phyloP scores from a whole-genome alignment of 345 rosid genomes.

The Linum tenue region DNA sequence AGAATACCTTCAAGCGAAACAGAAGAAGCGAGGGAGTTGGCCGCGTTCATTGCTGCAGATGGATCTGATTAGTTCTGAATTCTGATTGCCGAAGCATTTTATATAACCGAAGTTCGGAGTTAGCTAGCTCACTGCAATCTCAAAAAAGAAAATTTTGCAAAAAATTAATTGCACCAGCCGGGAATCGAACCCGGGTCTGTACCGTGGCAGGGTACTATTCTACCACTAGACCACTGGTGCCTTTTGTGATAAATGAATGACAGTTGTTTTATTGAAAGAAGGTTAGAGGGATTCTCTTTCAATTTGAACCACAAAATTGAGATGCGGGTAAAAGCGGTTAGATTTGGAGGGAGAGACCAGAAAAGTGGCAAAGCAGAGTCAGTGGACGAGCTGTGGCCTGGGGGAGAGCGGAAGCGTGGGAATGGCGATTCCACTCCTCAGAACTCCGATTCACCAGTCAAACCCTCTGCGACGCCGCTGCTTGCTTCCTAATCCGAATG shows the following conservation, averaged over 20 bases:
- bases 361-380: neutral
- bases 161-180: slow-evolving; percentile 21
- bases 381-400: neutral
- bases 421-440: neutral
- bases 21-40: neutral
- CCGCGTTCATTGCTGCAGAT: neutral
- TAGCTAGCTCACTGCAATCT: neutral
- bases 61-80: neutral
- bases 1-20: neutral
- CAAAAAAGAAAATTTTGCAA: neutral
- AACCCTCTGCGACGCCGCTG: neutral
- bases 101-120: neutral
- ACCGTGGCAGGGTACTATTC: slow-evolving; percentile 13
- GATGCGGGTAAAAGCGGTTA: neutral
- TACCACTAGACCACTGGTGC: no score
- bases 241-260: no score
- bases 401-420: neutral
- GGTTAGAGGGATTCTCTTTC: no score
- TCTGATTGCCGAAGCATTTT: no score
- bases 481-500: neutral
- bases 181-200: slow-evolving; percentile 70
- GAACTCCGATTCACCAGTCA: neutral
- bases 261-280: no score
- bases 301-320: neutral
- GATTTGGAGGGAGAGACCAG: neutral